These are phyloP conservation scores for Polyporus tsugae DNA, from an alignment of 1,284 basidiomycete genomes.

Conservation along the genomic window DNA sequence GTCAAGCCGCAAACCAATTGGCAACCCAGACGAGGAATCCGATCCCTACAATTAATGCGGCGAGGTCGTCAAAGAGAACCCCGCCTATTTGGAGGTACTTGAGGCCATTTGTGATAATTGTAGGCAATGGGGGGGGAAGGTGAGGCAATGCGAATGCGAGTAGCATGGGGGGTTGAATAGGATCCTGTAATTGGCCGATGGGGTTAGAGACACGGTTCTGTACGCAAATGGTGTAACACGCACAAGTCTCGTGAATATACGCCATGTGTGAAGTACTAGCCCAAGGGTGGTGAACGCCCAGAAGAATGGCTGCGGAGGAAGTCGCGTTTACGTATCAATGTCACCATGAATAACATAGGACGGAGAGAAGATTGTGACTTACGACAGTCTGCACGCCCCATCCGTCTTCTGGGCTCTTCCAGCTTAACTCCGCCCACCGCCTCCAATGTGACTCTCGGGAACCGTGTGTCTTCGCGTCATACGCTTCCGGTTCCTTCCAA, in stretches of 20 bases:
- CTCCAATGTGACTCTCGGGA: constrained; percentile 50
- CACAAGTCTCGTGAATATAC: constrained; percentile 74
- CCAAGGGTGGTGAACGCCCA: constrained; percentile 79
- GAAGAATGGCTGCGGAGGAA: constrained; percentile 69
- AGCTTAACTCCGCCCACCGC: constrained; percentile 64
- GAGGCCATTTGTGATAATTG: constrained; percentile 63
- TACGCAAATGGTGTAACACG: constrained; percentile 39
- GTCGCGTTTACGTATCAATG: constrained; percentile 19
- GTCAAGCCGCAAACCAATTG: constrained; percentile 50
- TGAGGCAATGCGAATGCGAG: constrained; percentile 67
- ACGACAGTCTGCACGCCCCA: constrained; percentile 67
- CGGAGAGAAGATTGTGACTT: constrained; percentile 36
- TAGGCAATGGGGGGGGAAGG: constrained; percentile 70
- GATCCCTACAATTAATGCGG: constrained; percentile 67
- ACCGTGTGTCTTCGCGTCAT: constrained; percentile 39
- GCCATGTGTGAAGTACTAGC: constrained; percentile 71
- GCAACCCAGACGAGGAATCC: constrained; percentile 67
- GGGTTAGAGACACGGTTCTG: too few species aligned
- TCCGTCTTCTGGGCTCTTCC: constrained; percentile 39
- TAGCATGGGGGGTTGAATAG: constrained; percentile 64
- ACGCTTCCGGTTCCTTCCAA: constrained; percentile 64
- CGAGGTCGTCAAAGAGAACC: constrained; percentile 71
- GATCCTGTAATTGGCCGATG: constrained; percentile 52
- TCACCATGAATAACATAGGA: not conserved
- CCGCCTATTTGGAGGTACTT: constrained; percentile 74